Percentiles rank a stretch among this genome's conserved stretches.
phyloP scores from a whole-genome alignment of 78 protist species.

The Isochrysis galbana region DNA sequence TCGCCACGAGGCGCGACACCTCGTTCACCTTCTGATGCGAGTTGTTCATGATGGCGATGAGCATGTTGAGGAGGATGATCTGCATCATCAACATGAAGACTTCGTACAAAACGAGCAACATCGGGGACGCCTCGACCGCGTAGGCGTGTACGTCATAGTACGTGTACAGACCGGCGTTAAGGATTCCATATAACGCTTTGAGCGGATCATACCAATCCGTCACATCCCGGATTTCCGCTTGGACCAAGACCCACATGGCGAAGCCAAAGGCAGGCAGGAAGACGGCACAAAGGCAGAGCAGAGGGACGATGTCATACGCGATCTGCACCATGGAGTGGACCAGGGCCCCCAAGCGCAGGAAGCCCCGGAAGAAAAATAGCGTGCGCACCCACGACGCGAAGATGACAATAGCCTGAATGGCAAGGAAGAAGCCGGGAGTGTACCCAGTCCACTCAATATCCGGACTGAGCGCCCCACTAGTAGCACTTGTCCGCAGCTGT shows the following conservation, averaged over 20 bases:
- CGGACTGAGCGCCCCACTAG: too few relatives aligned
- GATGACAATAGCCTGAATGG: too few relatives aligned
- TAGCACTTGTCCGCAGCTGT: too few relatives aligned
- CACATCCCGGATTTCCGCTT: background rate
- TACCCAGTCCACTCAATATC: too few relatives aligned
- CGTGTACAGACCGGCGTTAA: background rate
- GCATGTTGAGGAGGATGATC: background rate
- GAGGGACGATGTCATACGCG: background rate
- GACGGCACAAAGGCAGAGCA: background rate
- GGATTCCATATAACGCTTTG: background rate
- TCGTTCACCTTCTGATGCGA: background rate
- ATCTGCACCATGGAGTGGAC: background rate
- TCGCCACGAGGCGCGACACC: background rate
- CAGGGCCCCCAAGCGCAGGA: background rate
- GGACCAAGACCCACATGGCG: background rate
- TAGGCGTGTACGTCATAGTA: background rate
- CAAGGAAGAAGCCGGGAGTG: too few relatives aligned
- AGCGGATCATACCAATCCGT: background rate
- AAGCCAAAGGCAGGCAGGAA: background rate
- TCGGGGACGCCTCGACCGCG: background rate
- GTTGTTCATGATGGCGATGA: slow-evolving; percentile 13
- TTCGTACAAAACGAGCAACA: background rate
- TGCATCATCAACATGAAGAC: background rate
- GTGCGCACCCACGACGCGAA: background rate
- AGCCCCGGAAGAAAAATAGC: background rate